These are phyloP conservation scores for Peronosclerospora sorghi DNA, from an alignment of 352 stramenopile genomes.

Conservation along the genomic window DNA sequence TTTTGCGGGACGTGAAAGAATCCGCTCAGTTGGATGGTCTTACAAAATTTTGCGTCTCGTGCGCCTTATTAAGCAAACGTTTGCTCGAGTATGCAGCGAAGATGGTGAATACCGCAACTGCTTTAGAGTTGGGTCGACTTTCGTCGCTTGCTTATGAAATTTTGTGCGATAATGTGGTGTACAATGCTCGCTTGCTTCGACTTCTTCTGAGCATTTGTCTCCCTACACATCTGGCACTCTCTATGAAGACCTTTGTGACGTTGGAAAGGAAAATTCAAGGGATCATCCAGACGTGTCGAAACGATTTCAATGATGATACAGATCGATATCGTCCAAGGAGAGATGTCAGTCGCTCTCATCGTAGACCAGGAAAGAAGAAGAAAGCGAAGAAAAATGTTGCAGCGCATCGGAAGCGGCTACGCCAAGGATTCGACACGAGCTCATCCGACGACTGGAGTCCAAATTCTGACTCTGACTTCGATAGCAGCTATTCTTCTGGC, in stretches of 20 bases:
- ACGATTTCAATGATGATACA: no score
- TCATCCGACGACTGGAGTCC: conserved; percentile 3
- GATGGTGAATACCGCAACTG: no score
- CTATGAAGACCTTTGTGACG: conserved; percentile 17
- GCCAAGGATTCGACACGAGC: conserved; percentile 20
- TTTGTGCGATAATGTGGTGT: conserved; percentile 57
- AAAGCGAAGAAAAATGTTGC: neutral
- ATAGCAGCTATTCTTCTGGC: conserved; percentile 14
- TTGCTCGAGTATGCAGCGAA: no score
- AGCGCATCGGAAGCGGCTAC: conserved; percentile 20
- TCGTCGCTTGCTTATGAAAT: conserved; percentile 38
- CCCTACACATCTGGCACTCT: no score
- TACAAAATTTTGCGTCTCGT: no score
- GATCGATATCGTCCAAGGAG: conserved; percentile 6
- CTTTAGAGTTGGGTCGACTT: no score
- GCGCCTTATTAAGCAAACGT: no score
- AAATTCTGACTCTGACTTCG: conserved; percentile 16
- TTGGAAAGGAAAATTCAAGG: conserved; percentile 26
- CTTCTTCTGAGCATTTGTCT: conserved; percentile 33
- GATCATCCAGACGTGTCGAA: no score
- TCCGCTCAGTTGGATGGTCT: conserved; percentile 17
- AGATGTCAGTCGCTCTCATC: neutral
- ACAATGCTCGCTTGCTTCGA: no score
- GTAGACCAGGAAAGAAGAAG: no score
- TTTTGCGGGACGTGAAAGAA: conserved; percentile 25